Evolutionary conservation across 2,329 filamentous ascomycete species (phyloP).

Genomic region (Endocalyx cinctus): DNA sequence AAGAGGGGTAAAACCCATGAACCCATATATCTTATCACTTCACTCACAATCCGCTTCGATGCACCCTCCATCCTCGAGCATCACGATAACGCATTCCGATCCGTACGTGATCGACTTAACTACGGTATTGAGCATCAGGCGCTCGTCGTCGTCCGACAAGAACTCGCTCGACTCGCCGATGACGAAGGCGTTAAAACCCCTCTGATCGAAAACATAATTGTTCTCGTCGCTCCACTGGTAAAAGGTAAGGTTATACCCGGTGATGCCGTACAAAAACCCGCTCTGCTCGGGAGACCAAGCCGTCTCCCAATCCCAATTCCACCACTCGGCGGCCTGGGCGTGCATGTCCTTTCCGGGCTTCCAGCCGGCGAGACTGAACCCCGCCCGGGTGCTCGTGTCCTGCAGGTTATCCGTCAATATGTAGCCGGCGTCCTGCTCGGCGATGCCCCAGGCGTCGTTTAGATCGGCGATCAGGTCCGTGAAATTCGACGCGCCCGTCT

Average conservation of each 20-base stretch:
- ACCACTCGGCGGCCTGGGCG: conserved; percentile 59
- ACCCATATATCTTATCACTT: too few relatives aligned
- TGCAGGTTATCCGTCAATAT: conserved; percentile 57
- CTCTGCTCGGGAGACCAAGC: conserved; percentile 52
- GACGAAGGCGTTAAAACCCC: conserved; percentile 57
- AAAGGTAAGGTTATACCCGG: conserved; percentile 57
- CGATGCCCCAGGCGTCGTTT: conserved; percentile 38
- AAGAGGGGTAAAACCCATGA: too few relatives aligned
- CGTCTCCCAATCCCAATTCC: conserved; percentile 47
- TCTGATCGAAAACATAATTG: conserved; percentile 56
- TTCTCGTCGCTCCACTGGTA: conserved; percentile 59
- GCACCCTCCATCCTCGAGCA: conserved; percentile 43
- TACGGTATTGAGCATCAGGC: conserved; percentile 54
- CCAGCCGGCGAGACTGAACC: conserved; percentile 57
- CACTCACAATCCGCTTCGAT: conserved; percentile 24
- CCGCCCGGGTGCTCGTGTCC: conserved; percentile 56
- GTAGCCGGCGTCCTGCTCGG: conserved; percentile 49
- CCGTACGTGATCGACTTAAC: conserved; percentile 52
- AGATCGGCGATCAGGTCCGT: conserved; percentile 44
- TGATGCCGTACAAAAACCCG: conserved; percentile 50
- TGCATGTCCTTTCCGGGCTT: conserved; percentile 52
- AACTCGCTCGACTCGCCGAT: conserved; percentile 54
- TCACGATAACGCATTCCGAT: conserved; percentile 46
- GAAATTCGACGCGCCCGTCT: conserved; percentile 50
- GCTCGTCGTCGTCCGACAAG: conserved; percentile 47